Percentiles rank a stretch among this genome's conserved stretches.
Evolutionary conservation across 495 filamentous ascomycete species (phyloP).

Genomic region (Bacidia rubella): DNA sequence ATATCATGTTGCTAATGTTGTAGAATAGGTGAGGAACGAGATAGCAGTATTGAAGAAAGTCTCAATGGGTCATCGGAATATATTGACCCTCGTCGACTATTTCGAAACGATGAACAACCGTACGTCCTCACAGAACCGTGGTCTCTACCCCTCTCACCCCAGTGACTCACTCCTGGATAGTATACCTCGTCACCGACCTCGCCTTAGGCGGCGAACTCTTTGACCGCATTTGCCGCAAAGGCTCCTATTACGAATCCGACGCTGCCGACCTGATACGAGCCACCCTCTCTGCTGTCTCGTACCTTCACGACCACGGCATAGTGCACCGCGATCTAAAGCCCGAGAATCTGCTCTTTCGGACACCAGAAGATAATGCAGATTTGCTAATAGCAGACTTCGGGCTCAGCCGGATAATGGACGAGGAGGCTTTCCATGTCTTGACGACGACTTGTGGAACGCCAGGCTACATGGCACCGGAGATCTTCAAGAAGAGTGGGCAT

Average conservation of each 20-base stretch:
- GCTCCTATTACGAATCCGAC: constrained; percentile 93
- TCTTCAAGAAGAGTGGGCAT: constrained; percentile 67
- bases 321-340: constrained; percentile 73
- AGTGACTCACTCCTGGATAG: constrained; percentile 24
- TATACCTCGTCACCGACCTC: constrained; percentile 95
- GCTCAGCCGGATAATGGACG: constrained; percentile 91
- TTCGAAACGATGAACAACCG: constrained; percentile 99
- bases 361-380: constrained; percentile 44
- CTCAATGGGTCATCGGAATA: constrained; percentile 97
- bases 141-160: neutral
- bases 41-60: constrained; percentile 93
- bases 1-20: constrained; percentile 2
- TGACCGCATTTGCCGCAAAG: constrained; percentile 96
- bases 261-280: constrained; percentile 90
- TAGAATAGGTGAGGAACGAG: constrained; percentile 77
- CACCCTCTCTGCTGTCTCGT: constrained; percentile 91
- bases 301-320: constrained; percentile 96
- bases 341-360: constrained; percentile 42
- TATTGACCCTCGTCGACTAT: constrained; percentile 93
- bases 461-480: constrained; percentile 86
- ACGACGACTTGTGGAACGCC: constrained; percentile 97
- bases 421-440: constrained; percentile 94
- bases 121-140: constrained; percentile 22
- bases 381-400: constrained; percentile 97
- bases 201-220: constrained; percentile 95